Base-by-base conservation (phyloP, 371 early-diverging fungal genomes). In the Mortierella sp. region DNA sequence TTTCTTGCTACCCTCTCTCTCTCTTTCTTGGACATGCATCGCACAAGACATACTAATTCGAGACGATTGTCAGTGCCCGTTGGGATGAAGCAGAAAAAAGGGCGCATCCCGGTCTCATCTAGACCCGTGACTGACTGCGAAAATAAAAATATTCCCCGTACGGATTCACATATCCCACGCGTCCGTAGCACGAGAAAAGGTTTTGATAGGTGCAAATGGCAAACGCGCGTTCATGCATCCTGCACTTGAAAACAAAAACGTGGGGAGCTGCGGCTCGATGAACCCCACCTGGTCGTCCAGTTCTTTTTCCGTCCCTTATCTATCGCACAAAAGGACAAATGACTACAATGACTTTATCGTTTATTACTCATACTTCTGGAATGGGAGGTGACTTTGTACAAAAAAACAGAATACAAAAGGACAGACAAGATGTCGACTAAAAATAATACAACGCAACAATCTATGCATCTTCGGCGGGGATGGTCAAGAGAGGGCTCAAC, bases 401-500 rank as follows among this genome's bases (percentile, higher is more conserved):
- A 28, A 57, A 21, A 14, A 14, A 28, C 13, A 57, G 26, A 11
- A 57, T 61, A 61, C 61, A 61, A 61, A 34, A 6, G 19, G 34
- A 34, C 10, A 26, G 43, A 40, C 43, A 0, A 26, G 61, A 59
- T 59, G 31, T 31, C 61, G 34, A 37, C 10, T 54, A 24, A 1
- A 67, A 67, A 21, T 48, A 48, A n/a, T 43, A 59, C n/a, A 40
- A 40, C 5, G 57, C 14, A 57, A 26, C 0, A 0, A 3, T 37
- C 74, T 73, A 81, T 53, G 73, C 71, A 67, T 44, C 64, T 21
- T 85, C 84, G 5, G 78, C 77, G 28, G 83, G 88, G 69, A 78
- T 37, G 28, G 81, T 82, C 70, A 90, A 76, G 55, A 90, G 85
- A 31, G 82, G 80, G 3, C 83, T 87, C 67, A 95, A 78, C 75